Conservation (phyloP, 805 yeast species). For the Nakazawaea wickerhamii region DNA sequence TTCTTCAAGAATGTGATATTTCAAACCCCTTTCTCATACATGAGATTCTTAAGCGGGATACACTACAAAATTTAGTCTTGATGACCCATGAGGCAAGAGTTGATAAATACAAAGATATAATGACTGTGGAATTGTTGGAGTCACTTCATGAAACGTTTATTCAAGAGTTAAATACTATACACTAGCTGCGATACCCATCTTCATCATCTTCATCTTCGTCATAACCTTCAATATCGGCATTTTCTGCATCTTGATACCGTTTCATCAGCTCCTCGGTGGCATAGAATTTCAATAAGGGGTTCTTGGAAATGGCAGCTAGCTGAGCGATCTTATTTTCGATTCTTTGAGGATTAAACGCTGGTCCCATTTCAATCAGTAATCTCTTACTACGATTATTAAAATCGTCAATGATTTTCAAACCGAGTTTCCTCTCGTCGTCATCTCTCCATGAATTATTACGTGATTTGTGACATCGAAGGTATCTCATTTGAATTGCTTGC, state of each 20-base stretch:
- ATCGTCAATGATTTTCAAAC: constrained; percentile 28
- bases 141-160: not conserved
- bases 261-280: constrained; percentile 1
- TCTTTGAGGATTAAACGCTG: constrained; percentile 24
- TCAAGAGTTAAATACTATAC: not conserved
- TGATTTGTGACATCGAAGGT: constrained; percentile 33
- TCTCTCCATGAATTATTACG: constrained; percentile 30
- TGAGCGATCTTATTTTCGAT: constrained; percentile 26
- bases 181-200: not conserved
- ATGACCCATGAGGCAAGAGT: not conserved
- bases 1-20: not conserved
- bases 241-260: not conserved
- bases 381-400: constrained; percentile 38
- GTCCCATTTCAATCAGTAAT: constrained; percentile 27
- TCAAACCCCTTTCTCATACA: not conserved
- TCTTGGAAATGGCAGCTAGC: constrained; percentile 12
- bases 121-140: not conserved
- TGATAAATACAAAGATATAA: not conserved
- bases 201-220: constrained; percentile 6
- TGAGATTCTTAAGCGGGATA: not conserved
- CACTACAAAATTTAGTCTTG: not conserved
- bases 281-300: constrained; percentile 2
- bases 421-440: constrained; percentile 27
- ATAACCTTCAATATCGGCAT: constrained; percentile 6
- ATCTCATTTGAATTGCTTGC: constrained; percentile 45